Percentiles rank a stretch among this genome's conserved stretches.
Evolutionary conservation across 345 rosid species (phyloP).

Genomic region (Arabidopsis thaliana): DNA sequence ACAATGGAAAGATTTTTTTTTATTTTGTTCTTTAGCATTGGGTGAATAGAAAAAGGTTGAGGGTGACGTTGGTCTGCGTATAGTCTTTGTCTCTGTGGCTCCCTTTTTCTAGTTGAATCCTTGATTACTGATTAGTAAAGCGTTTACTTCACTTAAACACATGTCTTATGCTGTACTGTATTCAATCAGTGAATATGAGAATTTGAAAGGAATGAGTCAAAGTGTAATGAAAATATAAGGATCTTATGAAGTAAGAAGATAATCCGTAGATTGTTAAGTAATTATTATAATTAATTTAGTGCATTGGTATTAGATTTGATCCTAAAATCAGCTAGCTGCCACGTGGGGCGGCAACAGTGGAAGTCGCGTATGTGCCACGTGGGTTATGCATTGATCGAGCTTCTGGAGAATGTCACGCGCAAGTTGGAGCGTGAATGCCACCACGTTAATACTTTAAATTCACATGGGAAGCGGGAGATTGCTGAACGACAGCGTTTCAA

Average conservation of each 20-base stretch:
- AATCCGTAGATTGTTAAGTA: constrained; percentile 1
- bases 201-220: not conserved
- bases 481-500: not conserved
- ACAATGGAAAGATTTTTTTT: not conserved
- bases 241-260: not conserved
- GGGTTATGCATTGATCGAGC: not conserved
- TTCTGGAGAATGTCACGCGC: constrained; percentile 24
- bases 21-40: not conserved
- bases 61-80: constrained; percentile 35
- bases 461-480: constrained; percentile 3
- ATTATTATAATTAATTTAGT: constrained; percentile 4
- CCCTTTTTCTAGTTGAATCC: constrained; percentile 13
- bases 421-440: not conserved
- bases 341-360: constrained; percentile 40
- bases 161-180: too few species aligned
- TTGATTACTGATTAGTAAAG: not conserved
- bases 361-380: constrained; percentile 3
- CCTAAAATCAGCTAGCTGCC: constrained; percentile 8
- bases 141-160: constrained; percentile 2
- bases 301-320: constrained; percentile 19
- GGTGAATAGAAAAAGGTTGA: not conserved
- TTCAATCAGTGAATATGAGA: too few species aligned
- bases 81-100: not conserved
- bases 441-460: not conserved
- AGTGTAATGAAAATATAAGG: not conserved